Evolutionary conservation across 78 protist species (phyloP), one percentile per base, ranked within the genome.

Genomic region (Dictyostelium brefeldianum): DNA sequence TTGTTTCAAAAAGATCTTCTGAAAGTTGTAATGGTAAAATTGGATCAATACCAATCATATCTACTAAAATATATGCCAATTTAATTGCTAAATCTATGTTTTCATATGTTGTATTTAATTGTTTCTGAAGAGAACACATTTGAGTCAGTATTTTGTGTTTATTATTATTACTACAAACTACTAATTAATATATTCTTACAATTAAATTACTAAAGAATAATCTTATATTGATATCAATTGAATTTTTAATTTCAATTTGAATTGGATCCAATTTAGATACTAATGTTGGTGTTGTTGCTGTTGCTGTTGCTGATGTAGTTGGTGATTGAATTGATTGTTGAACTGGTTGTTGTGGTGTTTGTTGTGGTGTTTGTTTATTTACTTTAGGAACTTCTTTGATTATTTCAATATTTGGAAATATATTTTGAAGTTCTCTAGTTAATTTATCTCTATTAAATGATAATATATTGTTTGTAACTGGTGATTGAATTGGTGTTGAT

Each of bases 1-100:
- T 74, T 47, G 83, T 73, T 20, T 87, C 93, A 77, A 77, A 87
- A 20, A 87, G 14, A 65, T 87, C 93, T 31, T 87, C 93, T 8
- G 54, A 74, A 4, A 87, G 12, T 53, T 87, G 80, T 4, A 77
- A 27, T 4, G 56, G n/a, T 31, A 47, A 48, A 27, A 67, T 64
- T 14, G 82, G 10, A 48, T 87, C 93, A 5, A 87, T 10, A 20
- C 57, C 57, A 17, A 50, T 31, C 15, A 87, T 29, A 1, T 87
- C 84, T 27, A 29, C 29, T 15, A 59, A 43, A 18, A 25, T 17
- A 36, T 59, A 75, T 29, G 59, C 54, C 12, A 87, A 43, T 64
- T 77, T 27, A 18, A 87, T 64, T 20, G 80, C 27, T 47, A 47
- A 12, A 27, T 87, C 78, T 10, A 87, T 77, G 14, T 77, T 22